A percentile compares a stretch with the other conserved stretches of the same genome.
These are phyloP conservation scores for Inonotus hispidus DNA, from an alignment of 1,284 basidiomycete species.

Conservation along the genomic window DNA sequence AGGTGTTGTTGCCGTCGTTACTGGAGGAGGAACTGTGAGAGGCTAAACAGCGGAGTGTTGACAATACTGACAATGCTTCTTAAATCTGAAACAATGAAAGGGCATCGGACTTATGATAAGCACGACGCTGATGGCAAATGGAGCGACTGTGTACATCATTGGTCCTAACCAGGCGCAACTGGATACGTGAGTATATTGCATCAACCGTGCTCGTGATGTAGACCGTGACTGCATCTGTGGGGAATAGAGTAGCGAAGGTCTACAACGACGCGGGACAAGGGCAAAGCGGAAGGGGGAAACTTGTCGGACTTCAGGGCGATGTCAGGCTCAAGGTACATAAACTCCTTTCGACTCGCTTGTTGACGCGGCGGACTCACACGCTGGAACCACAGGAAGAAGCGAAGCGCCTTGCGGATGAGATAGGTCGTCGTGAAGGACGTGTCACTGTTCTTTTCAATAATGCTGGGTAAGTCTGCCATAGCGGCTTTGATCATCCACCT, in stretches of 20 bases:
- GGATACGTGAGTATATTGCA: slow-evolving; percentile 28
- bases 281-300: slow-evolving; percentile 30
- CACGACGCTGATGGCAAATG: slow-evolving; percentile 43
- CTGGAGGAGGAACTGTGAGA: slow-evolving; percentile 42
- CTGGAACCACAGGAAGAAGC: slow-evolving; percentile 35
- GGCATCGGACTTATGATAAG: slow-evolving; percentile 47
- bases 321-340: slow-evolving; percentile 40
- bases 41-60: no score
- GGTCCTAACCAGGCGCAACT: slow-evolving; percentile 41
- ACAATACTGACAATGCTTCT: background rate
- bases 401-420: slow-evolving; percentile 37
- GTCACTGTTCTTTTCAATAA: slow-evolving; percentile 42
- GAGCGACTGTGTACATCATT: slow-evolving; percentile 45
- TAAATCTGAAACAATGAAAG: slow-evolving; percentile 24
- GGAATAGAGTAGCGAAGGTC: slow-evolving; percentile 29
- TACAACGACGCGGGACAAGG: slow-evolving; percentile 38
- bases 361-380: background rate
- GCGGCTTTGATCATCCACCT: background rate
- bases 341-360: background rate
- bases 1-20: slow-evolving; percentile 44
- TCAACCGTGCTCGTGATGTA: background rate
- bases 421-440: slow-evolving; percentile 35
- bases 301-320: slow-evolving; percentile 41
- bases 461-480: slow-evolving; percentile 31
- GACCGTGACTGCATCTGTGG: background rate